Evolutionary conservation across 2,329 filamentous ascomycete species (phyloP), one percentile per base, ranked within the genome.

Genomic region (Trichoderma pleuroti): DNA sequence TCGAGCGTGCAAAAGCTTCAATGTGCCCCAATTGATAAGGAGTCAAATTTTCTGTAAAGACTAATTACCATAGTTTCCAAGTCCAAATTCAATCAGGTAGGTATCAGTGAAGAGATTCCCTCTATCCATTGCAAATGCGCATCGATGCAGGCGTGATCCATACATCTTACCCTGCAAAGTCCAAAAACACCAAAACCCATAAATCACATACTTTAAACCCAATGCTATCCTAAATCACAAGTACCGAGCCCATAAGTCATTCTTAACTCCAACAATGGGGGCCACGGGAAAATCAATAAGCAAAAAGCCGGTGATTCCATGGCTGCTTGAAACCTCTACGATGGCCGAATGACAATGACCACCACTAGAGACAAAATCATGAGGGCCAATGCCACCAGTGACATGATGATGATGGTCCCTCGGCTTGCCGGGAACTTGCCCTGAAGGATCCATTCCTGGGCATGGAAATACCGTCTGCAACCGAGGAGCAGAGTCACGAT

Each of bases 371-470:
- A 88, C 32, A 85, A 83, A 46, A 90, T 78, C 84, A 91, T 91
- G 72, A 91, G 83, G 4, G 85, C 84, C 76, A 89, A 83, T 4
- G 92, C 88, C 57, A 94, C 86, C 21, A 88, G 80, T 10, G 90
- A 87, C 36, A 95, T 87, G 46, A 94, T 75, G 60, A 93, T 83
- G 57, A 96, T 88, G 26, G 92, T 93, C 5, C 92, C 92, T 73
- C 93, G 85, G 75, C 91, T 92, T 9, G 92, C 92, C 0, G 92
- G 92, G 75, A 94, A 94, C 79, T 94, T 94, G 75, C 92, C 92
- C 73, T 87, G 83, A 72, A 95, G 90, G 28, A 96, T 88, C 87
- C 93, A 96, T 76, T 92, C 86, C 81, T 96, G 93, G 26, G 88
- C 87, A 77, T 93, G 89, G 75, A 93, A 91, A 79, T 93, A 96